phyloP scores from a whole-genome alignment of 495 filamentous ascomycete genomes.

The Xylaria curta region DNA sequence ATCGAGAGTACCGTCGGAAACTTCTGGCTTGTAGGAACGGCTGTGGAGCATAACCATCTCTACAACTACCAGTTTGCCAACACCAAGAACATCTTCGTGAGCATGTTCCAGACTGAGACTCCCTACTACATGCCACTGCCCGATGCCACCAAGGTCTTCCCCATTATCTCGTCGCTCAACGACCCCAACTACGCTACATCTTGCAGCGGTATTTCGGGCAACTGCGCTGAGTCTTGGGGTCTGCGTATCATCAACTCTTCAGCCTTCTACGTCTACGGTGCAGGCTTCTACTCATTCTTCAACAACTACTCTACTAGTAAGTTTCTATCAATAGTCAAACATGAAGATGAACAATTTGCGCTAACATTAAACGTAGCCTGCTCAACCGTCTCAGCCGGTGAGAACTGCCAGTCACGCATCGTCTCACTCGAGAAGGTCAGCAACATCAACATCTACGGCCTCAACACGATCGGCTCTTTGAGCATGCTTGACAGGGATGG shows the following conservation, averaged over 20 bases:
- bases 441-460: constrained; percentile 59
- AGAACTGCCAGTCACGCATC: constrained; percentile 63
- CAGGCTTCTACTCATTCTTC: constrained; percentile 81
- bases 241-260: constrained; percentile 66
- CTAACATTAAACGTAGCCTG: constrained; percentile 36
- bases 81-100: constrained; percentile 73
- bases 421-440: constrained; percentile 55
- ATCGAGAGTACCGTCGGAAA: constrained; percentile 62
- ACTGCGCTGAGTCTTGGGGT: constrained; percentile 68
- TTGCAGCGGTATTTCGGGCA: constrained; percentile 50
- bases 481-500: constrained; percentile 56
- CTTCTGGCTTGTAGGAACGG: constrained; percentile 71
- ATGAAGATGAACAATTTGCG: neutral
- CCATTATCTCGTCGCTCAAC: constrained; percentile 49
- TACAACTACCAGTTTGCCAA: constrained; percentile 82
- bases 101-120: constrained; percentile 85
- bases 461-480: constrained; percentile 60
- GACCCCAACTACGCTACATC: constrained; percentile 65
- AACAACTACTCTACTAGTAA: constrained; percentile 56
- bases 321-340: neutral
- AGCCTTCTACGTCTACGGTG: constrained; percentile 69
- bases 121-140: constrained; percentile 73
- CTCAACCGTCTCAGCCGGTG: constrained; percentile 50
- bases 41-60: constrained; percentile 76
- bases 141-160: constrained; percentile 64